Conservation (phyloP, 345 rosid genomes). For the Hypericum androsaemum region DNA sequence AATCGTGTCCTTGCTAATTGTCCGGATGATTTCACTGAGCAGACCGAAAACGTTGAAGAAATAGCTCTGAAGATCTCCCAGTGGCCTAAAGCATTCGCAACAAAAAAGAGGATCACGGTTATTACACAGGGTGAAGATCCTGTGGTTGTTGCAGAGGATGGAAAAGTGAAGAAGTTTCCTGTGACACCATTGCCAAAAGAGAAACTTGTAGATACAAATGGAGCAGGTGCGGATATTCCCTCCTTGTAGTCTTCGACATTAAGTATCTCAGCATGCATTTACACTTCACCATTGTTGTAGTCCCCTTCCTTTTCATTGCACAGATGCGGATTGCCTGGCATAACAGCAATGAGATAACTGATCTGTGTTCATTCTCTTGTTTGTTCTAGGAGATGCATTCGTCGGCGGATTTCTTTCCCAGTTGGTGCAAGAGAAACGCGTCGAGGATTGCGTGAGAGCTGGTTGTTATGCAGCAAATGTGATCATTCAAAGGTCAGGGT, state of each 20-base stretch:
- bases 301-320: too few species aligned
- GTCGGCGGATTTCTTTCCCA: slow-evolving; percentile 83
- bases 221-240: slow-evolving; percentile 53
- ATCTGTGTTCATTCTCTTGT: neutral
- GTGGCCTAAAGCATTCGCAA: slow-evolving; percentile 75
- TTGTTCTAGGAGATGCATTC: slow-evolving; percentile 66
- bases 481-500: slow-evolving; percentile 91
- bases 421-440: slow-evolving; percentile 59
- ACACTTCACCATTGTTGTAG: too few species aligned
- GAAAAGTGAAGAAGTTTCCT: slow-evolving; percentile 71
- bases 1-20: neutral
- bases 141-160: slow-evolving; percentile 86
- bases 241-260: too few species aligned
- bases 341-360: too few species aligned
- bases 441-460: slow-evolving; percentile 70
- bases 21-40: slow-evolving; percentile 1
- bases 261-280: too few species aligned
- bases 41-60: slow-evolving; percentile 85
- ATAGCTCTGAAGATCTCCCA: slow-evolving; percentile 83
- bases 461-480: slow-evolving; percentile 83
- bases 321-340: too few species aligned
- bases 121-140: slow-evolving; percentile 97
- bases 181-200: slow-evolving; percentile 72
- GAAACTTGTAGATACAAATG: slow-evolving; percentile 89
- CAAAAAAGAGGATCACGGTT: slow-evolving; percentile 86